Evolutionary conservation across 139 green algal genomes (phyloP), one percentile per base, ranked within the genome.

Genomic region (Parachlorella kessleri): DNA sequence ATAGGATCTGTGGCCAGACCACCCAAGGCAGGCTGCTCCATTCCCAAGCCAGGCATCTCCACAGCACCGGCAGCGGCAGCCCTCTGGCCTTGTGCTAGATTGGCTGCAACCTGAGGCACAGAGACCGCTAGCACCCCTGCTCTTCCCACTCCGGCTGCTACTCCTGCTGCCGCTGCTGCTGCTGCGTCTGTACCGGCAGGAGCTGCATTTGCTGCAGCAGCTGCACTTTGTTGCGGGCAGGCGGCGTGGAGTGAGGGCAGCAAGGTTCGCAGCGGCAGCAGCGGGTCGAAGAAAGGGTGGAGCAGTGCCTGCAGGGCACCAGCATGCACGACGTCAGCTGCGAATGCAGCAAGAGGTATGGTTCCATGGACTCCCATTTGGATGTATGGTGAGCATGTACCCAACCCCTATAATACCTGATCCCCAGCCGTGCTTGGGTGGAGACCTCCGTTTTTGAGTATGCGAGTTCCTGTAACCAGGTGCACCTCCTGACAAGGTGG

Each of bases 211-310:
- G 30, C 69, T 21, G n/a, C 10, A 23, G 40, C 68, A 10, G 33
- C 32, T 9, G 7, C 41, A 5, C 36, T 32, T 1, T 28, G 40
- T 23, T 23, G 70, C 70, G 6, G 5, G 30, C 5, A 41, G 40
- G 14, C 14, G 6, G 35, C 30, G 5, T 35, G 18, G 3, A 81
- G 75, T 36, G 38, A 42, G 24, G 78, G 78, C 26, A 84, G 78
- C 4, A 79, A 23, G 39, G 70, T 38, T 4, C 38, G 36, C 66
- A 84, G 36, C 30, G 78, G 73, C 36, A 36, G 66, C 23, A 79
- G n/a, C n/a, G 48, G 1, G 26, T 54, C 54, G 7, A 89, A 69
- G 74, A 88, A 88, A 1, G 82, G 73, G 73, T 88, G 83, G 35
- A 76, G 76, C 73, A 89, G 82, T 1, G 81, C 75, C 75, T 81